Conservation (phyloP, 2,329 filamentous ascomycete genomes). For the Paraphaeosphaeria sporulosa region DNA sequence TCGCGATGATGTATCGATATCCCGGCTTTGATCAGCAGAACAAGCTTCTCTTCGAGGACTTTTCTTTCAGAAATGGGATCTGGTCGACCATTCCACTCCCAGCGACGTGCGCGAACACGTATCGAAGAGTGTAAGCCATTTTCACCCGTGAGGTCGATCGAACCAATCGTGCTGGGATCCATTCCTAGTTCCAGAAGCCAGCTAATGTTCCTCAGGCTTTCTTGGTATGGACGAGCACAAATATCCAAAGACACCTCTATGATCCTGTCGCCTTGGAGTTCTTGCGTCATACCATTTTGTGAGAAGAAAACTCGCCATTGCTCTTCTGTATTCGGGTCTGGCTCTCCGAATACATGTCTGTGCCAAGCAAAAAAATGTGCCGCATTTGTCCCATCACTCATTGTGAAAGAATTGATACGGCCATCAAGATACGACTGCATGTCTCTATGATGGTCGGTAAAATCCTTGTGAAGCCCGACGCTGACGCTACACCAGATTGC, state of each 20-base stretch:
- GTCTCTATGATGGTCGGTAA: not conserved
- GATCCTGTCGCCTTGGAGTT: not conserved
- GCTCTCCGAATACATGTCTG: too few relatives aligned
- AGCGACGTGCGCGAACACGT: not conserved
- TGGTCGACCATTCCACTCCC: too few relatives aligned
- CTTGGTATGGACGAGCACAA: not conserved
- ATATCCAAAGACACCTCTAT: accelerated
- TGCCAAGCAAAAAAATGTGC: too few relatives aligned
- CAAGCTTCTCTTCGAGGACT: not conserved
- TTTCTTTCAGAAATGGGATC: not conserved
- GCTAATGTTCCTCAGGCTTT: not conserved
- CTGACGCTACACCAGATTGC: not conserved
- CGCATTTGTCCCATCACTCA: not conserved
- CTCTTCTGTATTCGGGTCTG: too few relatives aligned
- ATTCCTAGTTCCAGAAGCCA: not conserved
- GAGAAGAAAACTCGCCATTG: not conserved
- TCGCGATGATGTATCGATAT: not conserved
- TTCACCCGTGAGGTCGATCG: too few relatives aligned
- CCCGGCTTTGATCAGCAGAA: not conserved
- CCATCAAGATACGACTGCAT: not conserved
- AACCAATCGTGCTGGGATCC: not conserved
- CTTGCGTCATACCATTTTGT: not conserved
- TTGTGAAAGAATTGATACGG: not conserved
- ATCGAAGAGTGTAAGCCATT: not conserved
- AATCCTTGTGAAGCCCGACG: not conserved